Base-by-base conservation (phyloP, 805 yeast genomes). In the Hanseniaspora valbyensis region DNA sequence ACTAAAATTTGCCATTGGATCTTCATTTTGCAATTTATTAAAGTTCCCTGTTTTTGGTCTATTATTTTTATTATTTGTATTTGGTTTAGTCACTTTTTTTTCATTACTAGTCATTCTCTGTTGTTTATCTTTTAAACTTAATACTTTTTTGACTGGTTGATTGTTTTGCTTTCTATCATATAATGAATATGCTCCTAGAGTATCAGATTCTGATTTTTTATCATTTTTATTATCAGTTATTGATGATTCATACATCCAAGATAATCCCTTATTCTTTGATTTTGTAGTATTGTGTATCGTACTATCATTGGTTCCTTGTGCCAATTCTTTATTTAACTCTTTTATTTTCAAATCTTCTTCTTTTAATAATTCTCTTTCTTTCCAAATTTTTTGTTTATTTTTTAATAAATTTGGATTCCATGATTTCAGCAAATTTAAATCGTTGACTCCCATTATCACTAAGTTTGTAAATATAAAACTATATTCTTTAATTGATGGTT, bases 361-460 rank as follows among this genome's bases (percentile, higher is more conserved):
- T 6, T 86, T 66, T 8, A 83, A 79, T 37, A 81, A 81, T 60
- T 85, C 88, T 60, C 92, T 96, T 49, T 70, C 72, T 56, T 78
- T 73, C 90, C 95, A 83, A 32, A 90, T 89, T 59, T 81, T 83
- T 56, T 80, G 81, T 66, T 81, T 87, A 70, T 90, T 90, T 62
- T 82, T 84, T 61, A 84, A 69, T 45, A 86, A 71, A 42, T 83
- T 89, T 2, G 98, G 96, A 64, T 90, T 87, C 98, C 97, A 90
- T 54, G 97, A 90, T 63, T 90, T 90, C 68, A 90, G 83, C 51
- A 89, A 66, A 62, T 90, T 90, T 55, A 90, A 72, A 64, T 89
- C 95, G 4, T 88, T 85, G 1, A 88, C 84, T 62, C 72, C 74
- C 74, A 70, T 71, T 13, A 42, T 55, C 22, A 6, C 2, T 21